Base-by-base conservation (phyloP, 2,329 filamentous ascomycete species). In the Lojkania enalia region DNA sequence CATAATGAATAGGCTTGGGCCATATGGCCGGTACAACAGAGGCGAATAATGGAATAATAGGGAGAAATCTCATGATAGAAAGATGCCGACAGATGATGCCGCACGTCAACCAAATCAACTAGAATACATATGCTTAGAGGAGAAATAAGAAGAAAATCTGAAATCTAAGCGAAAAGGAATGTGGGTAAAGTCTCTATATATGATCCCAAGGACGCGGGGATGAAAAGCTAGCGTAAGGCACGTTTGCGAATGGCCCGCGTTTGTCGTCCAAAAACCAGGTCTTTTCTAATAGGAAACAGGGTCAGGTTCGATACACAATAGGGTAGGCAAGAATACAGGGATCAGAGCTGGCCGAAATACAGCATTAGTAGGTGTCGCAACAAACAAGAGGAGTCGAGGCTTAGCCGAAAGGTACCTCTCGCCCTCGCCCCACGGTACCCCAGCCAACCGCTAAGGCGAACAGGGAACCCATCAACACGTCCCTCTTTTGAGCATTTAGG, bases 1-100 rank as follows among this genome's bases (percentile, higher is more conserved):
- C 55, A 40, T 72, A 73, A 1, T 50, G 57, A 6, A 55, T 48
- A 12, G 74, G 74, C 6, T 71, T 55, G 1, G 74, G 74, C 74
- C 74, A 76, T 39, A 76, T 55, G 2, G 74, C 73, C 3, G 56
- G 33, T 5, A 58, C 61, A n/a, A 61, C 46, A 3, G 55, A 48
- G 19, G 53, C 20, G 33, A 65, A 54, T 19, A 63, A 41, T 33
- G 54, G 44, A 15, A 61, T 3, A 2, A 40, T 27, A 12, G 50
- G 3, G 25, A 57, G 19, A n/a, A 40, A 29, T 27, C 51, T 66
- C 67, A 70, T 70, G 20, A 20, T 33, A 7, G 9, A 16, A 11
- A 15, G 27, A 29, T 21, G 20, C 39, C 41, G 30, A 42, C 27
- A 25, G 31, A 11, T 29, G 5, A 25, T 30, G 30, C 9, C 7